These are phyloP conservation scores for Apophysomyces elegans DNA, from an alignment of 371 early-diverging fungal species.

Conservation along the genomic window DNA sequence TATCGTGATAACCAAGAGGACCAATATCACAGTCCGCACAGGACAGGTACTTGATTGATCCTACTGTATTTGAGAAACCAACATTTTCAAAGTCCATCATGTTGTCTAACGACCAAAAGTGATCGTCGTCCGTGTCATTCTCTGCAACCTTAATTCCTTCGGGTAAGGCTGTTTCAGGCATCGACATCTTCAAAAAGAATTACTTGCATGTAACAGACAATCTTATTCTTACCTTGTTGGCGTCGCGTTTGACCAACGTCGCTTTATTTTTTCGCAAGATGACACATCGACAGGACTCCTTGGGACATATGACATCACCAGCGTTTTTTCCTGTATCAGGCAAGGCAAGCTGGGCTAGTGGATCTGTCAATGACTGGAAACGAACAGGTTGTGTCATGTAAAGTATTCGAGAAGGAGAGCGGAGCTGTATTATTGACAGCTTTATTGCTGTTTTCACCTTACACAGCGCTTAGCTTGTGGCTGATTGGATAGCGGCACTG, in stretches of 20 bases:
- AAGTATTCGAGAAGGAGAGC: not conserved
- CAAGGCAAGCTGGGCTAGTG: conserved; percentile 30
- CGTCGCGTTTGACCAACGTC: conserved; percentile 42
- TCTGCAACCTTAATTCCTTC: conserved; percentile 10
- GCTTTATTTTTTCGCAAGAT: conserved; percentile 44
- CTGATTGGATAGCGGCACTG: too few relatives aligned
- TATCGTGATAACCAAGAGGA: conserved; percentile 74
- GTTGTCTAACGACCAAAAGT: conserved; percentile 63
- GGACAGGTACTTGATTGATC: conserved; percentile 65
- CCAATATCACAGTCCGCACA: conserved; percentile 87
- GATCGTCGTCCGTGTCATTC: conserved; percentile 21
- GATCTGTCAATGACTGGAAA: conserved; percentile 29
- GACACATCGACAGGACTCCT: conserved; percentile 40
- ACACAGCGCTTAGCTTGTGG: too few relatives aligned
- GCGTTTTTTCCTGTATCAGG: conserved; percentile 29
- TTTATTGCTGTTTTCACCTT: too few relatives aligned
- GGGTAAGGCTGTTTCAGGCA: conserved; percentile 32
- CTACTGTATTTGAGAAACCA: conserved; percentile 73
- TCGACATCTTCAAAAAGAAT: conserved; percentile 20
- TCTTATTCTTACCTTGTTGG: conserved; percentile 32
- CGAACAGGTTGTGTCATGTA: conserved; percentile 21
- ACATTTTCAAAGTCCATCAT: conserved; percentile 83
- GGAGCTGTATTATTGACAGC: not conserved
- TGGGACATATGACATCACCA: conserved; percentile 48
- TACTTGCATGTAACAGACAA: not conserved